These are phyloP conservation scores for Chaetomiaceae sp. DNA, from an alignment of 2,329 filamentous ascomycete genomes.

Conservation along the genomic window DNA sequence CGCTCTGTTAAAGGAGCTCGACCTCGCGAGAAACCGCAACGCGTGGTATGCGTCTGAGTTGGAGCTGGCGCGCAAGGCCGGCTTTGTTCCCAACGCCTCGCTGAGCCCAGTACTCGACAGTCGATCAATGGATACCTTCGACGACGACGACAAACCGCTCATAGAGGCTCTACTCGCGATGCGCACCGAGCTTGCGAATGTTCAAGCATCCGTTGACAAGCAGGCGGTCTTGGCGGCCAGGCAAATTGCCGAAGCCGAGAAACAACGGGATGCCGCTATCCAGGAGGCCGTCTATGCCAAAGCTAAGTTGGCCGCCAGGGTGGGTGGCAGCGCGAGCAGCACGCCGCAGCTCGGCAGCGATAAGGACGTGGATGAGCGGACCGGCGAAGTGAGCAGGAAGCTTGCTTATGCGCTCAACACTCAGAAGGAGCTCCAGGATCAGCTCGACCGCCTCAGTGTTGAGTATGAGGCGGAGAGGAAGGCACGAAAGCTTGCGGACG, in stretches of 20 bases:
- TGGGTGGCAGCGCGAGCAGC: constrained; percentile 55
- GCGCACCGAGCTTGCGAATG: constrained; percentile 80
- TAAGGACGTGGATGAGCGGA: constrained; percentile 58
- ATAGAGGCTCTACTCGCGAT: constrained; percentile 90
- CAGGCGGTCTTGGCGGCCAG: constrained; percentile 81
- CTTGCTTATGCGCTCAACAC: constrained; percentile 73
- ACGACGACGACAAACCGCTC: constrained; percentile 85
- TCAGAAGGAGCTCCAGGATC: constrained; percentile 75
- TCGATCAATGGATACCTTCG: constrained; percentile 69
- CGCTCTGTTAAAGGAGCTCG: constrained; percentile 77
- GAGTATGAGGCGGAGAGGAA: constrained; percentile 78
- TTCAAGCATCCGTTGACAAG: constrained; percentile 83
- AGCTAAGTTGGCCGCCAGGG: constrained; percentile 78
- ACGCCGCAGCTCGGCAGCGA: constrained; percentile 55
- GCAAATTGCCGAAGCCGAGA: constrained; percentile 88
- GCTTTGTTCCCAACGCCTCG: constrained; percentile 69
- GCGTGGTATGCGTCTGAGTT: constrained; percentile 97
- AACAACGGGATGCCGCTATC: constrained; percentile 89
- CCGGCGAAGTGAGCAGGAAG: constrained; percentile 71
- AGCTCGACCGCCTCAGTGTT: constrained; percentile 59
- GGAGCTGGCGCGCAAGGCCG: constrained; percentile 82
- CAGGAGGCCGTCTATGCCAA: constrained; percentile 93
- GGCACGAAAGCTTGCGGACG: constrained; percentile 78
- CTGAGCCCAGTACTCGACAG: constrained; percentile 70
- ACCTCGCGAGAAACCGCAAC: constrained; percentile 76